phyloP scores from a whole-genome alignment of 129 eudicot genomes.

The Glebionis coronaria region DNA sequence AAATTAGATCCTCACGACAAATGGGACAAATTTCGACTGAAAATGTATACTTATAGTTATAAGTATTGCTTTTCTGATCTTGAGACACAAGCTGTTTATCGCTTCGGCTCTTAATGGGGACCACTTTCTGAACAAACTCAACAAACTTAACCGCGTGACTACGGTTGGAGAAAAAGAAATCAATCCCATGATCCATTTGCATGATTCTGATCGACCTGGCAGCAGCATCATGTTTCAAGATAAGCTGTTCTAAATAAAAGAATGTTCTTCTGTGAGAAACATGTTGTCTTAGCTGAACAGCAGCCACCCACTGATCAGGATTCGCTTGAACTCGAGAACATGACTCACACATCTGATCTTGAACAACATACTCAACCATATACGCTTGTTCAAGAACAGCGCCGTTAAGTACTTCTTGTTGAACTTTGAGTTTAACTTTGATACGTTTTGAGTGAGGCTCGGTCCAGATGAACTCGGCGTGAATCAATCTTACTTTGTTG shows the following conservation, averaged over 20 bases:
- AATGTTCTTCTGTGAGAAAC: conserved; percentile 65
- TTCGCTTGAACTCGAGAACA: conserved; percentile 60
- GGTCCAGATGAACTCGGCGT: conserved; percentile 12
- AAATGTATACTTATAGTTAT: conserved; percentile 56
- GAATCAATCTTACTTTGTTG: conserved; percentile 18
- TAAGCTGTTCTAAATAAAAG: conserved; percentile 66
- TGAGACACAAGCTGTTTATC: conserved; percentile 68
- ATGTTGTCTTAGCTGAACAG: conserved; percentile 58
- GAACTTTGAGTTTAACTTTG: conserved; percentile 22
- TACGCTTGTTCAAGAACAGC: conserved; percentile 56
- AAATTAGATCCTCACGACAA: conserved; percentile 65
- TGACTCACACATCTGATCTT: conserved; percentile 65
- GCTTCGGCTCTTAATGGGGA: conserved; percentile 38
- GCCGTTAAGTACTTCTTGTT: conserved; percentile 54
- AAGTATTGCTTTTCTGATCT: conserved; percentile 53
- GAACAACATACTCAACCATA: conserved; percentile 58
- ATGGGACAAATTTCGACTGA: conserved; percentile 62
- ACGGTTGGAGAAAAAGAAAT: conserved; percentile 59
- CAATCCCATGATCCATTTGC: conserved; percentile 64
- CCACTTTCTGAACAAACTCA: conserved; percentile 59
- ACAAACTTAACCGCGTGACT: conserved; percentile 65
- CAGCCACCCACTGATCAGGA: conserved; percentile 60
- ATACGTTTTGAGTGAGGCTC: conserved; percentile 20
- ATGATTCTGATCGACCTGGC: conserved; percentile 44
- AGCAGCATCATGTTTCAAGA: conserved; percentile 72